These are phyloP conservation scores for Colletotrichum plurivorum DNA, from an alignment of 2,329 filamentous ascomycete genomes.

Conservation along the genomic window DNA sequence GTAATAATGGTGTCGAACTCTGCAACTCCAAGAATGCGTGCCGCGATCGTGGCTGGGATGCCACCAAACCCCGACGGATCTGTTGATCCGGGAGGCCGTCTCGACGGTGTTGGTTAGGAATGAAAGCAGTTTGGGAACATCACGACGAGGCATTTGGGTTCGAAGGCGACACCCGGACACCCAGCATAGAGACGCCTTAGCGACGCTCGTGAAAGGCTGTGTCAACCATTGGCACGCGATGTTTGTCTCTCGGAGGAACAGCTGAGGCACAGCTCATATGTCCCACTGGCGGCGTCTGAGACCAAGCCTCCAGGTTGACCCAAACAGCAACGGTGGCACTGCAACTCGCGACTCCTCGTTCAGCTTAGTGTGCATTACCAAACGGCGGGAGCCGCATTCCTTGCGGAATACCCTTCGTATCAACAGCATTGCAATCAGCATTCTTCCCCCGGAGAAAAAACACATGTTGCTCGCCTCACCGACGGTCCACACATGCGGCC, in stretches of 20 bases:
- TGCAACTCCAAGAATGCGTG: neutral
- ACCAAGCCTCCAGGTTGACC: neutral
- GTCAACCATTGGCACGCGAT: neutral
- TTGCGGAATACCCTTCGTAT: neutral
- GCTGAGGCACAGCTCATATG: no score
- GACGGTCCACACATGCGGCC: neutral
- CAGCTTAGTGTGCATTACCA: neutral
- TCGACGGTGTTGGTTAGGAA: neutral
- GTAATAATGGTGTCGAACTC: no score
- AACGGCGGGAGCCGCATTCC: conserved; percentile 9
- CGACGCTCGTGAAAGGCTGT: neutral
- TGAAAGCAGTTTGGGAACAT: neutral
- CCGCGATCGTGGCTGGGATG: neutral
- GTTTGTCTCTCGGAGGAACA: conserved; percentile 5
- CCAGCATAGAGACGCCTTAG: neutral
- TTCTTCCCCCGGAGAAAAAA: conserved; percentile 2
- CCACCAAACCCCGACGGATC: neutral
- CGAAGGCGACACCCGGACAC: neutral
- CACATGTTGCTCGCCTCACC: neutral
- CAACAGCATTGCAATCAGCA: conserved; percentile 1
- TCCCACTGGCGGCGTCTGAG: neutral
- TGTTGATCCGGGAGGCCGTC: neutral
- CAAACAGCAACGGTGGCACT: neutral
- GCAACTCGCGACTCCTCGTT: neutral
- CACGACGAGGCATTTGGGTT: conserved; percentile 6